Percentiles rank a stretch among this genome's conserved stretches.
Conservation (phyloP, 139 green algal genomes). For the Coelastrella sp. region DNA sequence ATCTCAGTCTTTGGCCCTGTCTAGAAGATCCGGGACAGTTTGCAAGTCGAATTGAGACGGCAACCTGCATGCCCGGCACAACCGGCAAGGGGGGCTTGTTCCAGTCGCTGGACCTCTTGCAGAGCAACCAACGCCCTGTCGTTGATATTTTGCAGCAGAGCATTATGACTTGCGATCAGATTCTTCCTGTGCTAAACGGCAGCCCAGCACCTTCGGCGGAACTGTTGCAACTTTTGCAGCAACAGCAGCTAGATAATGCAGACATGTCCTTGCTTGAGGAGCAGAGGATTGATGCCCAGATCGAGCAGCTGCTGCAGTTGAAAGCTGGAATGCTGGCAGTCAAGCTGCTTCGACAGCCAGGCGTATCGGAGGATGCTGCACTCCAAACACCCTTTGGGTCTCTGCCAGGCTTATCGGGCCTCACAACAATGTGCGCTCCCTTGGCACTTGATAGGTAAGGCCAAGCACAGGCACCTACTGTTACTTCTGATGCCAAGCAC, state of each 20-base stretch:
- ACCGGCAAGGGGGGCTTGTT: not conserved
- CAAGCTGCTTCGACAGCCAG: not conserved
- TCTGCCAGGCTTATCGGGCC: not conserved
- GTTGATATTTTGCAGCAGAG: not conserved
- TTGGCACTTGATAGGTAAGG: not conserved
- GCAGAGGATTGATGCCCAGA: slow-evolving; percentile 29
- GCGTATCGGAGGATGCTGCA: not conserved
- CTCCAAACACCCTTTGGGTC: not conserved
- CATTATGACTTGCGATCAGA: no score
- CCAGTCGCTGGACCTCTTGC: not conserved
- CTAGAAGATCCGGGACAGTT: no score
- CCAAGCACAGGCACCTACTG: no score
- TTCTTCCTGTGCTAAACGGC: not conserved
- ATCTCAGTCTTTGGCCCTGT: no score
- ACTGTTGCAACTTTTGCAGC: slow-evolving; percentile 10
- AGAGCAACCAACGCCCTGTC: not conserved
- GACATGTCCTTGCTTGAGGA: not conserved
- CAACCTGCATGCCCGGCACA: no score
- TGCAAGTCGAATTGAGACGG: no score
- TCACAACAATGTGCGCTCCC: not conserved
- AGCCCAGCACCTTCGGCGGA: not conserved
- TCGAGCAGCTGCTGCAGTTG: slow-evolving; percentile 14
- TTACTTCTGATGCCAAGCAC: no score
- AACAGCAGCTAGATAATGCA: not conserved
- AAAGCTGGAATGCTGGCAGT: slow-evolving; percentile 14